Evolutionary conservation across 768 basidiomycete genomes (phyloP).

Genomic region (Xerocomellus dryophilus): DNA sequence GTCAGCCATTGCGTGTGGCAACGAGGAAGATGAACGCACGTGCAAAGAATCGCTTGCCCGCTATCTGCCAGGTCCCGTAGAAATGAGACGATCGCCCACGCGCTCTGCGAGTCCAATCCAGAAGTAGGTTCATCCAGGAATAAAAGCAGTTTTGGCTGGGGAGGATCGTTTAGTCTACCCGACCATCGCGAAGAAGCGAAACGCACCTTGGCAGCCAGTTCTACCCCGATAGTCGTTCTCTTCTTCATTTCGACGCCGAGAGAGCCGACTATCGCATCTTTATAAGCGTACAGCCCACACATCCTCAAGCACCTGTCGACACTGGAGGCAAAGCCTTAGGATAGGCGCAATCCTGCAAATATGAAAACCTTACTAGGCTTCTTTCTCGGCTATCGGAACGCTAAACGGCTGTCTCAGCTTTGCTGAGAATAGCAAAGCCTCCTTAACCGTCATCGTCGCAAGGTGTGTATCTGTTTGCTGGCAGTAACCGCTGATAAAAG

Average conservation of each 20-base stretch:
- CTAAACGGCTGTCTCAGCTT: slow-evolving; percentile 69
- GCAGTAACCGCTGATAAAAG: slow-evolving; percentile 63
- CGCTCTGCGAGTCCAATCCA: slow-evolving; percentile 82
- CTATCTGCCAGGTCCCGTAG: slow-evolving; percentile 71
- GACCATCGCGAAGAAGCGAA: fast-evolving
- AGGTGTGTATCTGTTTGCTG: slow-evolving; percentile 86
- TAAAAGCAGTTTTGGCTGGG: slow-evolving; percentile 68
- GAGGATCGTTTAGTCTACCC: background rate
- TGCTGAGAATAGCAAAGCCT: slow-evolving; percentile 78
- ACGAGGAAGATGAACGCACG: slow-evolving; percentile 40
- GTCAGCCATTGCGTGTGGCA: background rate
- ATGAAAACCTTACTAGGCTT: slow-evolving; percentile 59
- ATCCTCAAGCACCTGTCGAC: slow-evolving; percentile 59
- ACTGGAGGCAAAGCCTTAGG: slow-evolving; percentile 26
- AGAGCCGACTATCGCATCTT: slow-evolving; percentile 66
- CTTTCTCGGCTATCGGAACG: slow-evolving; percentile 68
- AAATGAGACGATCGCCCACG: slow-evolving; percentile 79
- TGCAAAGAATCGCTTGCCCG: slow-evolving; percentile 91
- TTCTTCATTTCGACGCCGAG: slow-evolving; percentile 73
- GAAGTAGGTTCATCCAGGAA: slow-evolving; percentile 91
- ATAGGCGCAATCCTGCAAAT: background rate
- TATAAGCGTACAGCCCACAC: slow-evolving; percentile 60
- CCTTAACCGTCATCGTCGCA: slow-evolving; percentile 70
- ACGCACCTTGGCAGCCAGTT: slow-evolving; percentile 72
- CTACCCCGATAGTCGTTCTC: slow-evolving; percentile 83